Evolutionary conservation across 2,329 filamentous ascomycete species (phyloP), one percentile per base, ranked within the genome.

Genomic region (Chrysoporthe cubensis): DNA sequence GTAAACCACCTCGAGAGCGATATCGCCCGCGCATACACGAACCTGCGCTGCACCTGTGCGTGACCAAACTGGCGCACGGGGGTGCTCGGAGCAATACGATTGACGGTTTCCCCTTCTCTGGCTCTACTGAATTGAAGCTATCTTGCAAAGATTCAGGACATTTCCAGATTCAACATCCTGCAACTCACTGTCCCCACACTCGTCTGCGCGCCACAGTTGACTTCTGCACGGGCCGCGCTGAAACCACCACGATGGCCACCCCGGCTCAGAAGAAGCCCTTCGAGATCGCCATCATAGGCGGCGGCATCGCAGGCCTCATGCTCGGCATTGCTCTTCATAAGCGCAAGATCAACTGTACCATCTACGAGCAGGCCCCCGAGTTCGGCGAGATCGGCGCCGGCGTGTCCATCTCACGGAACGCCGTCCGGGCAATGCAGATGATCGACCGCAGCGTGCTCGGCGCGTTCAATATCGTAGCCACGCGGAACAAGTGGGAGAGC

Each of bases 271-370:
- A 59, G 2, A 73, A 73, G 48, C 72, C 73, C 6, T 73, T 78
- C 64, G 71, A 76, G 61, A 66, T 80, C 58, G 79, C 79, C 66
- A 77, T 81, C 44, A 72, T 81, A 32, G 84, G 73, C 73, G 81
- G 72, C 71, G 82, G 73, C 73, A 83, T 74, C 70, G 82, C 75
- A 67, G 80, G 79, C 13, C 70, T 80, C 0, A 76, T 75, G 6
- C 73, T 80, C 8, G 76, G 78, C 2, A 75, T 80, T 37, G 71
- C 71, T 18, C 75, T 81, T 6, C 70, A 73, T 16, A 66, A 71
- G 61, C 75, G 77, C 43, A 66, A 72, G 40, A 72, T 80, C n/a
- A 69, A 71, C 2, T 72, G 74, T 66, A 78, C 74, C 11, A 67
- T 81, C 26, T 80, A 80, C 71, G 79, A 81, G 67, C 74, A 77